Evolutionary conservation across 2,329 filamentous ascomycete genomes (phyloP).

Genomic region (Xylaria sp.): DNA sequence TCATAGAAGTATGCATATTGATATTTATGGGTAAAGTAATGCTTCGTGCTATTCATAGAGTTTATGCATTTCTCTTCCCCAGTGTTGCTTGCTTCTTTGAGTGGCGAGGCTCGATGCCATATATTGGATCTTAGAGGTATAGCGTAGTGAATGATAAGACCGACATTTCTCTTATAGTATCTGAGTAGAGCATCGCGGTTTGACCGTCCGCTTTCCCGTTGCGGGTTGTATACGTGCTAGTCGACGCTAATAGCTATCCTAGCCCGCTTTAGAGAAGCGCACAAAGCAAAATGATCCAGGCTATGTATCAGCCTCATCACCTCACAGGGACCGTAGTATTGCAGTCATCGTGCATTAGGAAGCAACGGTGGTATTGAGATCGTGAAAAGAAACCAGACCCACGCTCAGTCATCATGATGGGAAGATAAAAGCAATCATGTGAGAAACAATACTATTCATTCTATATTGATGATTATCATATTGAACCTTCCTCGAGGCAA

Average conservation of each 20-base stretch:
- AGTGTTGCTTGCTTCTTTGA: not conserved
- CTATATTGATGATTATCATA: not conserved
- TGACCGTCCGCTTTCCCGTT: not conserved
- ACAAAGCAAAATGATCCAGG: constrained; percentile 3
- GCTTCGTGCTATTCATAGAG: constrained; percentile 8
- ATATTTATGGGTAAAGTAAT: constrained; percentile 15
- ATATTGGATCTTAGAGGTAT: constrained; percentile 1
- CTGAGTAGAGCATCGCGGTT: not conserved
- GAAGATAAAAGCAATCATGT: not conserved
- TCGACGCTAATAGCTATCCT: not conserved
- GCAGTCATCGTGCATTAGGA: constrained; percentile 1
- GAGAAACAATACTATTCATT: not conserved
- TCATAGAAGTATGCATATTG: not conserved
- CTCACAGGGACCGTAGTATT: constrained; percentile 4
- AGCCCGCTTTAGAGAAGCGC: not conserved
- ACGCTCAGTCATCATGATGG: not conserved
- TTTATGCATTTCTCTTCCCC: not conserved
- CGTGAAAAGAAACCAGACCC: not conserved
- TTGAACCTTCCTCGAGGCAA: not conserved
- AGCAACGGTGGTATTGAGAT: not conserved
- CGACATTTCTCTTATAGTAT: not conserved
- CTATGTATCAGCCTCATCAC: constrained; percentile 15
- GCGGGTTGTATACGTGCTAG: not conserved
- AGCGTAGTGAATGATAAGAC: not conserved
- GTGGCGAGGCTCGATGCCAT: not conserved